phyloP scores from a whole-genome alignment of 2,329 filamentous ascomycete species.

The Fusarium sp. region DNA sequence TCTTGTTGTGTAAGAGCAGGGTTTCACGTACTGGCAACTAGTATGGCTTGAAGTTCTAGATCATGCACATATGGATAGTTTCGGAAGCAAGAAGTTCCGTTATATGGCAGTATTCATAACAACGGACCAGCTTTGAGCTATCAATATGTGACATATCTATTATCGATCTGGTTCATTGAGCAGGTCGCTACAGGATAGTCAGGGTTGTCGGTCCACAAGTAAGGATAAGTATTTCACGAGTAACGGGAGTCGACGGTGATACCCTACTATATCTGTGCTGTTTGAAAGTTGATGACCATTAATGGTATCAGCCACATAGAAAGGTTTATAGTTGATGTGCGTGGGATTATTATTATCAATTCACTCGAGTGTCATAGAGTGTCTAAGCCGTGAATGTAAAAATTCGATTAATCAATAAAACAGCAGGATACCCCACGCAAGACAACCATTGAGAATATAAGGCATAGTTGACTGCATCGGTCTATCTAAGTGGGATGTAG shows the following conservation, averaged over 20 bases:
- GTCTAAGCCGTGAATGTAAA: background rate
- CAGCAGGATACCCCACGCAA: slow-evolving; percentile 24
- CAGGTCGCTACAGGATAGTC: background rate
- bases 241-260: background rate
- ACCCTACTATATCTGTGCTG: too few relatives aligned
- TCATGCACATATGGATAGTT: background rate
- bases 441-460: background rate
- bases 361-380: background rate
- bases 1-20: slow-evolving; percentile 7
- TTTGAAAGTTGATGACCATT: too few relatives aligned
- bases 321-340: too few relatives aligned
- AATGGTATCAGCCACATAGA: too few relatives aligned
- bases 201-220: background rate
- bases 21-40: background rate
- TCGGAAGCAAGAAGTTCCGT: background rate
- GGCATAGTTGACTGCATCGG: background rate
- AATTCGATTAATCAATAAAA: background rate
- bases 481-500: background rate
- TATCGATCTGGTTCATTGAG: background rate
- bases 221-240: background rate
- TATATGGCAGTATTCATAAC: background rate
- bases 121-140: background rate
- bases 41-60: background rate
- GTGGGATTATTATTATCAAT: background rate
- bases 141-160: background rate